These are phyloP conservation scores for Musa schizocarpa DNA, from an alignment of 176 grass and related monocot genomes.

Conservation along the genomic window DNA sequence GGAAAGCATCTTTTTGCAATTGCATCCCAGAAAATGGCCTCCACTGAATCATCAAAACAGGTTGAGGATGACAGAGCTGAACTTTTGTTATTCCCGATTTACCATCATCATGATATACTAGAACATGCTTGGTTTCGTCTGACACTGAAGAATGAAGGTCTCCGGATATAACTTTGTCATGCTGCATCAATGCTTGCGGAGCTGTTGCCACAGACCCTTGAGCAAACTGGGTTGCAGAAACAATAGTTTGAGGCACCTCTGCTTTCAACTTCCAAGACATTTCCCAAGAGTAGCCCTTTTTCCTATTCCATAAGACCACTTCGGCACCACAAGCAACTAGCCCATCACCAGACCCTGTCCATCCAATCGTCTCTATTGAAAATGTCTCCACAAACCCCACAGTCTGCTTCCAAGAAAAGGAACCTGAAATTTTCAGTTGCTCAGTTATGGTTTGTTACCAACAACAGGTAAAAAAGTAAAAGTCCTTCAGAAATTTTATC, in stretches of 20 bases:
- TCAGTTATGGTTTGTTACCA: slow-evolving; percentile 4
- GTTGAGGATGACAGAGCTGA: slow-evolving; percentile 55
- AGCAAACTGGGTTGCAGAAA: slow-evolving; percentile 48
- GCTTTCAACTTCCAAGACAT: slow-evolving; percentile 50
- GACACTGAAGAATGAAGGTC: background rate
- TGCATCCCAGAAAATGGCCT: slow-evolving; percentile 31
- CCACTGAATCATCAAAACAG: slow-evolving; percentile 87
- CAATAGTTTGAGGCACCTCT: slow-evolving; percentile 51
- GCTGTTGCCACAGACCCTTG: slow-evolving; percentile 55
- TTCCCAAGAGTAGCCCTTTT: slow-evolving; percentile 47
- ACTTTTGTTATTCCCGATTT: slow-evolving; percentile 41
- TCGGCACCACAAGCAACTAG: slow-evolving; percentile 49
- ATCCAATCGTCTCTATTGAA: slow-evolving; percentile 34
- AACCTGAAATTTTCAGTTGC: slow-evolving; percentile 37
- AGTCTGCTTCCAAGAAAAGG: slow-evolving; percentile 63
- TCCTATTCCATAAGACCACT: slow-evolving; percentile 54
- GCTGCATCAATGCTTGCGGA: slow-evolving; percentile 19
- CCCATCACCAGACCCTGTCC: slow-evolving; percentile 59
- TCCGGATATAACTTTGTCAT: background rate
- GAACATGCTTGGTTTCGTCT: slow-evolving; percentile 29
- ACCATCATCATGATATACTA: slow-evolving; percentile 62
- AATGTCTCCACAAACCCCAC: slow-evolving; percentile 45
- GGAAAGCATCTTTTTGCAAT: slow-evolving; percentile 24
- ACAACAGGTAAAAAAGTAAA: background rate
- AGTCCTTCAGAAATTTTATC: background rate